Percentiles rank a stretch among this genome's conserved stretches.
Evolutionary conservation across 73 alveolate species (phyloP).

Genomic region (Halteria grandinella): DNA sequence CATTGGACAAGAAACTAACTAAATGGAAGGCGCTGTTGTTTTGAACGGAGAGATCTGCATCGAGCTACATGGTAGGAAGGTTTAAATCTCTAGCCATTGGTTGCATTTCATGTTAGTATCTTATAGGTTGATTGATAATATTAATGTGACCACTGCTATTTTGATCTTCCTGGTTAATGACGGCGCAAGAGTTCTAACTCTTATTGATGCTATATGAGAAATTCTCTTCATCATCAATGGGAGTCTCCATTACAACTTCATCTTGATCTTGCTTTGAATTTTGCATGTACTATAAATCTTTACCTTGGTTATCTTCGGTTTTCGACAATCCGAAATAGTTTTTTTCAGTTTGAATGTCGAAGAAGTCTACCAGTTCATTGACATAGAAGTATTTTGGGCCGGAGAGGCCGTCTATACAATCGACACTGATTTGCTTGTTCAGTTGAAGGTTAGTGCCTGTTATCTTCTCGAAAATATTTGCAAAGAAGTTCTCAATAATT

Average conservation of each 20-base stretch:
- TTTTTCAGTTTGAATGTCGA: constrained; percentile 3
- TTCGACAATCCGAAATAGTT: not conserved
- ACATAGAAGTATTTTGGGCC: too few species aligned
- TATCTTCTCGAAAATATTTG: not conserved
- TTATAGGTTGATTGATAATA: too few species aligned
- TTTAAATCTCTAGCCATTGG: constrained; percentile 5
- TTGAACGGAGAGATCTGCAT: constrained; percentile 4
- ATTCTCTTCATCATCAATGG: constrained; percentile 29
- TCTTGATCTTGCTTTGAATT: constrained; percentile 10
- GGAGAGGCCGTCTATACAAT: not conserved
- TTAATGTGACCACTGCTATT: not conserved
- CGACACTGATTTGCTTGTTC: not conserved
- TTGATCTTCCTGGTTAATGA: not conserved
- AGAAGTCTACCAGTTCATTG: constrained; percentile 28
- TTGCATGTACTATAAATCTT: too few species aligned
- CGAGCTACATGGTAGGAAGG: constrained; percentile 32
- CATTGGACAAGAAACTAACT: constrained; percentile 26
- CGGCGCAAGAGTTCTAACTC: constrained; percentile 7
- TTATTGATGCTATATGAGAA: not conserved
- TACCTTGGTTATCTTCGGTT: not conserved
- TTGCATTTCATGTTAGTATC: too few species aligned
- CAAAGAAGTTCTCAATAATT: constrained; percentile 2
- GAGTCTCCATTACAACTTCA: constrained; percentile 23
- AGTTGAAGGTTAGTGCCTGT: not conserved
- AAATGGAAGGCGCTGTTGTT: constrained; percentile 21